A percentile compares a stretch with the other conserved stretches of the same genome.
phyloP scores from a whole-genome alignment of 2,329 filamentous ascomycete species.

The Berkeleyomyces basicola region DNA sequence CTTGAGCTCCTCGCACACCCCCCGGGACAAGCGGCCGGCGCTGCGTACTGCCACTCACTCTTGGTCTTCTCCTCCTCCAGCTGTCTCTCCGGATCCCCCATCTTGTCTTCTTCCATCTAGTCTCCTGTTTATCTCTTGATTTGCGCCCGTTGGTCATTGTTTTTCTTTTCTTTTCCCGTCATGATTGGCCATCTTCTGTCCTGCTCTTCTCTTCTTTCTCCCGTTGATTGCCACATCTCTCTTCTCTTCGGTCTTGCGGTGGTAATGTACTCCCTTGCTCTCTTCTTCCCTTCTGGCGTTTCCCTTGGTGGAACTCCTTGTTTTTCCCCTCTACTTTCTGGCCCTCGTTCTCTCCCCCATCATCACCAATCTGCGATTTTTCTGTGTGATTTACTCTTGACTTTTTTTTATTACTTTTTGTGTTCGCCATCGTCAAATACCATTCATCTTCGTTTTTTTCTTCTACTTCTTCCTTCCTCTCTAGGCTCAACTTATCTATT shows the following conservation, averaged over 20 bases:
- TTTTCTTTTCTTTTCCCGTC: slow-evolving; percentile 5
- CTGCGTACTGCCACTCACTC: too few relatives aligned
- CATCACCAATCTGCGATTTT: slow-evolving; percentile 1
- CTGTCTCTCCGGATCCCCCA: not conserved
- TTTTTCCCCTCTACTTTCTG: slow-evolving; percentile 11
- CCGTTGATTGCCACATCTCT: slow-evolving; percentile 13
- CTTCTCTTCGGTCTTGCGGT: slow-evolving; percentile 10
- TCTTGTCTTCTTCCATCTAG: not conserved
- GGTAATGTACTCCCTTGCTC: too few relatives aligned
- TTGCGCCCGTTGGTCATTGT: not conserved
- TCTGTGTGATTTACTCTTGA: slow-evolving; percentile 5
- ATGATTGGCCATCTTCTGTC: slow-evolving; percentile 8
- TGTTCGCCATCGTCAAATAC: not conserved
- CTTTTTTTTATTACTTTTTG: not conserved
- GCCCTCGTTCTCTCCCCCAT: not conserved
- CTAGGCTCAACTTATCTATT: not conserved
- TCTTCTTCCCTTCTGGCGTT: too few relatives aligned
- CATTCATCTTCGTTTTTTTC: not conserved
- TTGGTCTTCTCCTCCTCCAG: not conserved
- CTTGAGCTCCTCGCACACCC: too few relatives aligned
- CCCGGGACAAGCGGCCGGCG: too few relatives aligned
- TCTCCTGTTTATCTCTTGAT: not conserved
- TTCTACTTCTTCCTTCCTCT: not conserved
- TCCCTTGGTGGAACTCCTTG: slow-evolving; percentile 17
- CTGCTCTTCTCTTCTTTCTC: slow-evolving; percentile 6